Evolutionary conservation across 202 grass and related monocot species (phyloP), one percentile per base, ranked within the genome.

Genomic region (Eragrostis tef): DNA sequence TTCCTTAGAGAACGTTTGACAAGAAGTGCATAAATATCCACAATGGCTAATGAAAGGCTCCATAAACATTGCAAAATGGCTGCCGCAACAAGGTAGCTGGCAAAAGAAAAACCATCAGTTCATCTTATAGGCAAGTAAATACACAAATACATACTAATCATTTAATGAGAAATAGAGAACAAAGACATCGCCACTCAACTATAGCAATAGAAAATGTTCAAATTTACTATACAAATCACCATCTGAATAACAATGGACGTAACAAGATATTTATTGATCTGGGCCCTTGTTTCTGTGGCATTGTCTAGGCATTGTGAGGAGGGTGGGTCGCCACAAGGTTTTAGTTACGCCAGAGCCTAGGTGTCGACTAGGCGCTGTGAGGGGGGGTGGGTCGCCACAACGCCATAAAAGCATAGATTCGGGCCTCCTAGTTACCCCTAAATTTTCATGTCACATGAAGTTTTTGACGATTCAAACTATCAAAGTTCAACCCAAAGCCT

Each of bases 11-110:
- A 91, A 43, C 95, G 86, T 80, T 91, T 91, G 65, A 98, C 95
- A 57, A 98, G 92, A 86, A 98, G 88, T 49, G 95, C 92, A 78
- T 98, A 95, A 54, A 95, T 87, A 69, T 98, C 92, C 43, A 98
- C 58, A 75, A 98, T n/a, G 13, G 95, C 95, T 65, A 95, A 49
- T 6, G 89, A 91, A 79, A 98, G 74, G 66, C 95, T 98, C 95
- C 95, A 98, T 53, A 98, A 44, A 50, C 87, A 84, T 89, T 98
- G 95, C 82, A 98, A 84, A 82, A 93, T 90, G 70, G 74, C 74
- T 53, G 88, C 95, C 43, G 88, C 95, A 65, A 98, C 80, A 58
- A 98, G 87, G 84, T 98, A 98, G 76, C 95, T 98, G 83, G 68
- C 26, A 67, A 82, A 81, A 76, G 20, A 79, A 53, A 59, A 77